Conservation (phyloP, 257 asterid species). For the Phtheirospermum japonicum region DNA sequence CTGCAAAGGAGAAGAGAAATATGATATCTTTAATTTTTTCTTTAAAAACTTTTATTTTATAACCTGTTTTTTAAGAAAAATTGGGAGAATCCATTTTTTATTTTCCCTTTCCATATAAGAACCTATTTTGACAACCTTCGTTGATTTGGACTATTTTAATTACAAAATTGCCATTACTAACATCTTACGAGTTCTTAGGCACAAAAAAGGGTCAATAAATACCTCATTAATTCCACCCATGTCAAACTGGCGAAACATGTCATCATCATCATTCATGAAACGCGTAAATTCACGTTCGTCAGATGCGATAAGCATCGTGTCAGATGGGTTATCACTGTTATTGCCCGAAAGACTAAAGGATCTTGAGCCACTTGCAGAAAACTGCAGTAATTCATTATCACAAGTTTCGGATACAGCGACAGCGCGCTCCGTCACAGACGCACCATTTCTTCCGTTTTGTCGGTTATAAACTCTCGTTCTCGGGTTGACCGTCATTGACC, state of each 20-base stretch:
- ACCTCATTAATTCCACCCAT: constrained; percentile 75
- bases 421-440: constrained; percentile 35
- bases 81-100: background rate
- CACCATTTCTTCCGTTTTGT: constrained; percentile 36
- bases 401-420: constrained; percentile 29
- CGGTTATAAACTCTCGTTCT: constrained; percentile 36
- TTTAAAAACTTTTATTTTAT: background rate
- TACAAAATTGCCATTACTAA: background rate
- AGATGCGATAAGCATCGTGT: constrained; percentile 31
- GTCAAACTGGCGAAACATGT: constrained; percentile 42
- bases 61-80: background rate
- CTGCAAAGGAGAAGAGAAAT: constrained; percentile 35
- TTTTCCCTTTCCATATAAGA: background rate
- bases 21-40: background rate
- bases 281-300: constrained; percentile 37
- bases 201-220: constrained; percentile 15
- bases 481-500: constrained; percentile 35
- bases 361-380: constrained; percentile 41
- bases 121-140: background rate
- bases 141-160: background rate
- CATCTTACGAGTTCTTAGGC: background rate
- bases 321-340: constrained; percentile 34
- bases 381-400: constrained; percentile 31
- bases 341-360: constrained; percentile 36
- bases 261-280: constrained; percentile 33